phyloP scores from a whole-genome alignment of 1,284 basidiomycete species.

The Sporisorium scitamineum region DNA sequence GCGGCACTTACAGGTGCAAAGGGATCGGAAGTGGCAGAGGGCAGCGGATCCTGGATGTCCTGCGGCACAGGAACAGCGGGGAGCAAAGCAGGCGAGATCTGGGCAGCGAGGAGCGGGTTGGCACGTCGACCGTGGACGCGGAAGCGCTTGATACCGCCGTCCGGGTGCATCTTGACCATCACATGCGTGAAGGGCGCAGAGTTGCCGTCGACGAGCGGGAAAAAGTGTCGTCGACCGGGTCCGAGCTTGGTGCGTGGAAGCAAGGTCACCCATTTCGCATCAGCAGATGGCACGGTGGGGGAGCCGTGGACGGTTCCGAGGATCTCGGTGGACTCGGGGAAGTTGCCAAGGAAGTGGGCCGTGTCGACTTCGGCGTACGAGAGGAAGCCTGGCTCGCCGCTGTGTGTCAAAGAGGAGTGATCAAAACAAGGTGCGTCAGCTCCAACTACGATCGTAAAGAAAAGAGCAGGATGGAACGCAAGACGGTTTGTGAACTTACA shows the following conservation, averaged over 20 bases:
- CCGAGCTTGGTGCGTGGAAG: constrained; percentile 84
- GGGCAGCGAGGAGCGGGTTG: constrained; percentile 33
- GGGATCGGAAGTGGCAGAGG: constrained; percentile 43
- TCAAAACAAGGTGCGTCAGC: constrained; percentile 4
- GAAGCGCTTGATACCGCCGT: constrained; percentile 93
- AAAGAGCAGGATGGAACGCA: neutral
- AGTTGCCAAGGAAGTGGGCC: constrained; percentile 95
- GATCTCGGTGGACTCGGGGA: constrained; percentile 83
- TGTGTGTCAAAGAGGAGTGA: neutral
- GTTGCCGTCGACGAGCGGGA: constrained; percentile 78
- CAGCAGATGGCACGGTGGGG: constrained; percentile 37
- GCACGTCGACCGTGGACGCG: constrained; percentile 81
- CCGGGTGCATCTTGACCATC: constrained; percentile 88
- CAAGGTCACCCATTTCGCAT: constrained; percentile 78
- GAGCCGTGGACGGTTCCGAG: constrained; percentile 75
- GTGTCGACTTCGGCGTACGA: constrained; percentile 90
- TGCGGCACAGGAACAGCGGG: constrained; percentile 53
- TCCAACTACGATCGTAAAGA: too few relatives aligned
- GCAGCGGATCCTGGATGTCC: constrained; percentile 44
- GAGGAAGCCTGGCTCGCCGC: constrained; percentile 74
- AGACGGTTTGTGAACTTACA: constrained; percentile 75
- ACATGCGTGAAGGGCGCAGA: constrained; percentile 81
- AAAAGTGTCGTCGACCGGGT: constrained; percentile 88
- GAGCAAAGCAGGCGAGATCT: constrained; percentile 27
- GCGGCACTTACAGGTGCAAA: constrained; percentile 44